Percentiles rank a stretch among this genome's conserved stretches.
phyloP scores from a whole-genome alignment of 768 basidiomycete genomes.

The Termitomyces sp. region DNA sequence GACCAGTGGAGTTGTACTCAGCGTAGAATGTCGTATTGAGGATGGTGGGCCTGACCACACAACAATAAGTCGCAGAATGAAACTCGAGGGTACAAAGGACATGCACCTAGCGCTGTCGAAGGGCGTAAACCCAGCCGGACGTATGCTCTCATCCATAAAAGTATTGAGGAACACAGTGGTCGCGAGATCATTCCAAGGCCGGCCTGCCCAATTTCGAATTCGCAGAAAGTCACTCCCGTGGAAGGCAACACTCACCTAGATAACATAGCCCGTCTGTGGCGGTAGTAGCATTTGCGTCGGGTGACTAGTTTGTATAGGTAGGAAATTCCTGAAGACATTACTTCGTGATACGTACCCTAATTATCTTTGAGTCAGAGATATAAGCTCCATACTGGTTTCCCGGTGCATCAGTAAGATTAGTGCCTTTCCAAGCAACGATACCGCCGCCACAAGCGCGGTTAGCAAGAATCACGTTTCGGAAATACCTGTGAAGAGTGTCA shows the following conservation, averaged over 20 bases:
- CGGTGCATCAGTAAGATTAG: conserved; percentile 49
- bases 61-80: neutral
- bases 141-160: conserved; percentile 58
- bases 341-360: conserved; percentile 40
- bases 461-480: conserved; percentile 56
- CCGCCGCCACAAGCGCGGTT: conserved; percentile 67
- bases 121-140: conserved; percentile 49
- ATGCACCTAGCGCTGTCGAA: conserved; percentile 42
- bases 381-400: conserved; percentile 56
- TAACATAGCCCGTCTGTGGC: conserved; percentile 46
- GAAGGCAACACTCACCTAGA: conserved; percentile 35
- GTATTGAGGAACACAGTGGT: conserved; percentile 52
- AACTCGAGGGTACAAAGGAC: neutral
- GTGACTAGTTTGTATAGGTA: conserved; percentile 38
- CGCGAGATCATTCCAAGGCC: conserved; percentile 65
- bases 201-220: conserved; percentile 26
- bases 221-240: neutral
- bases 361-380: conserved; percentile 53
- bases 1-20: conserved; percentile 55
- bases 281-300: conserved; percentile 53
- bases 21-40: conserved; percentile 57
- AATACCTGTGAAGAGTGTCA: conserved; percentile 41
- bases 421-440: conserved; percentile 64
- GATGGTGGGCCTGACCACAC: conserved; percentile 38
- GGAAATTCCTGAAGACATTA: neutral